Evolutionary conservation across 169 alveolate species (phyloP).

Genomic region (Babesia ovata): DNA sequence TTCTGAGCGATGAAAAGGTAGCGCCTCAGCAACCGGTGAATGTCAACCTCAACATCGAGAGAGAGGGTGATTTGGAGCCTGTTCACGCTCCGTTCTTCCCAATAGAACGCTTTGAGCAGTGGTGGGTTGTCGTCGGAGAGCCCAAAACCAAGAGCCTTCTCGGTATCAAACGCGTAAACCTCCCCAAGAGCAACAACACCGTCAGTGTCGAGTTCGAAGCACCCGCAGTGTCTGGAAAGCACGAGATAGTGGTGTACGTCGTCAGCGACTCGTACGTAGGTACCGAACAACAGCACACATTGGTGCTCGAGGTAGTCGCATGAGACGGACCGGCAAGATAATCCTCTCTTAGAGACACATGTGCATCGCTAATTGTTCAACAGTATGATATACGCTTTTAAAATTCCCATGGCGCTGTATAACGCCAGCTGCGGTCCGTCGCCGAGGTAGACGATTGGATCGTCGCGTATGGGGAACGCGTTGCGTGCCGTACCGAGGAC

Average conservation of each 20-base stretch:
- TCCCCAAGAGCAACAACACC: slow-evolving; percentile 53
- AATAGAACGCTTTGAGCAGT: slow-evolving; percentile 94
- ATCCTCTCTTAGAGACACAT: too few species aligned
- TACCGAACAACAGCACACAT: slow-evolving; percentile 74
- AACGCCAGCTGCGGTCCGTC: too few species aligned
- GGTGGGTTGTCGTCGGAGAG: slow-evolving; percentile 99
- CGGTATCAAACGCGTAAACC: slow-evolving; percentile 86
- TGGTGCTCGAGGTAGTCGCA: slow-evolving; percentile 37
- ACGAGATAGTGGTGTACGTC: slow-evolving; percentile 78
- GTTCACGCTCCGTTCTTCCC: slow-evolving; percentile 94
- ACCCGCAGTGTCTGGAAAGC: slow-evolving; percentile 80
- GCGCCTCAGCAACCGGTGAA: slow-evolving; percentile 23
- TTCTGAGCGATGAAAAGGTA: slow-evolving; percentile 50
- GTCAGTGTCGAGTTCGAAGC: slow-evolving; percentile 83
- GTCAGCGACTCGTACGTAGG: slow-evolving; percentile 84
- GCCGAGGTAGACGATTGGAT: background rate
- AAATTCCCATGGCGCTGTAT: too few species aligned
- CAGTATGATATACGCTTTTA: too few species aligned
- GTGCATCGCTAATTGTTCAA: too few species aligned
- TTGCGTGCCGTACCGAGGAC: too few species aligned
- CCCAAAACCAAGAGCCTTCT: slow-evolving; percentile 83
- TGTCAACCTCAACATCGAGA: slow-evolving; percentile 28
- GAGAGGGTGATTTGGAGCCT: slow-evolving; percentile 77
- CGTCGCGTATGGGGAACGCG: background rate
- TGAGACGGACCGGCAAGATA: too few species aligned